Evolutionary conservation across 225 moss, liverwort and hornwort species (phyloP).

Genomic region (Straminergon stramineum): DNA sequence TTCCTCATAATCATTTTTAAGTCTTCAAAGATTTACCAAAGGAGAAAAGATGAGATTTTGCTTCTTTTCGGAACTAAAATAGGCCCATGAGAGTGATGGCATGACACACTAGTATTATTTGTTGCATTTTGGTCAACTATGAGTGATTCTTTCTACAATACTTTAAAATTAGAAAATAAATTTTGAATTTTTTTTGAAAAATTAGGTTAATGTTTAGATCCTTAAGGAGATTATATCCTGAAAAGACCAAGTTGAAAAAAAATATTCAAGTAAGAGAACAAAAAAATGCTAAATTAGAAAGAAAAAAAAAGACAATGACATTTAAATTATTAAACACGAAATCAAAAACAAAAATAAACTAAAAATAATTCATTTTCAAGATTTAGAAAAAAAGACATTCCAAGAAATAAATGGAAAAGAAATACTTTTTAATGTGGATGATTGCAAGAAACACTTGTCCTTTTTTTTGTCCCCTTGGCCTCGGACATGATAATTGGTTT

Average conservation of each 20-base stretch:
- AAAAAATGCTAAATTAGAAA: neutral
- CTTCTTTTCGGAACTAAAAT: neutral
- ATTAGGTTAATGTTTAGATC: neutral
- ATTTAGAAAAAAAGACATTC: neutral
- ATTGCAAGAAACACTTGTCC: too few relatives aligned
- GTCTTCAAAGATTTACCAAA: neutral
- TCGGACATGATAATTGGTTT: too few relatives aligned
- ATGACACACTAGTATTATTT: neutral
- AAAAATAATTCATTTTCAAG: neutral
- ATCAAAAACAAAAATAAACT: neutral
- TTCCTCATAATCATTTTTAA: neutral
- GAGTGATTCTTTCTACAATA: neutral
- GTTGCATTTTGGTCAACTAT: rapidly evolving
- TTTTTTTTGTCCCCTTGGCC: too few relatives aligned
- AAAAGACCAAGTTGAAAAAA: neutral
- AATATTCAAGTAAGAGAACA: rapidly evolving
- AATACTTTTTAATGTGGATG: neutral
- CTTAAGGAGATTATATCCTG: rapidly evolving
- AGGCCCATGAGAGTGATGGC: neutral
- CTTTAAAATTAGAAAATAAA: neutral
- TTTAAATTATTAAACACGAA: neutral
- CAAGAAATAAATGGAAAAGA: neutral
- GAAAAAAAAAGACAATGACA: neutral
- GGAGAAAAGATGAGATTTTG: too few relatives aligned
- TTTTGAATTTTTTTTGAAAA: neutral